Base-by-base conservation (phyloP, 495 filamentous ascomycete species). In the Trichoderma parareesei region DNA sequence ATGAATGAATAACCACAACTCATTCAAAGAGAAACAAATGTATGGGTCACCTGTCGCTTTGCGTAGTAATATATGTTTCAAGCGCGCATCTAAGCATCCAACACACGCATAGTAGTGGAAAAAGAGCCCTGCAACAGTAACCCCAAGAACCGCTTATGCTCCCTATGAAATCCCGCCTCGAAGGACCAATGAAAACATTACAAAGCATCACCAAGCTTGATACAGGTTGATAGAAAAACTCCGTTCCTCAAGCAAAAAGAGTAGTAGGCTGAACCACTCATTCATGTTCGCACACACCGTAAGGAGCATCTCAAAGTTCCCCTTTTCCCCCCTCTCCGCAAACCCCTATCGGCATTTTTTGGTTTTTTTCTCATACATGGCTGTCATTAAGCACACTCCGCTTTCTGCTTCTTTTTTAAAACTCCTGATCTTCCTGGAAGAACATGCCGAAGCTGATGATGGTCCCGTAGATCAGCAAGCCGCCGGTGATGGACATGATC, bases 361-460 rank as follows among this genome's bases (percentile, higher is more conserved):
- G n/a, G 27, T 27, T 27, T 27, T 27, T 27, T 49, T 20, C 7
- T 55, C n/a, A 18, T 55, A 55, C 2, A 55, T 55, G n/a, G 2
- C 7, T 27, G 48, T 18, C 13, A 4, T 20, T 1, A 13, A 38
- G 27, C 27, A 27, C 27, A 27, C 27, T 38, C 5, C 20, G 3
- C 38, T 5, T n/a, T 41, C 13, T 1, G 5, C 11, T 40, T 33
- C 13, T 7, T 2, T 4, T 60, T 66, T 72, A 84, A 62, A 84
- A 98, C 69, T 97, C 94, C 68, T 93, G 85, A 78, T 97, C 90
- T 74, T 97, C 92, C 74, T 92, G 87, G 83, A 99, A 99, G 79
- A 98, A 98, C 91, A 95, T 91, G 46, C 85, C 88, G 77, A 99
- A 99, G 74, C 87, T 92, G 73, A 98, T 94, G 72, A 99, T 97